Base-by-base conservation (phyloP, 2,329 filamentous ascomycete genomes). In the Exophiala sideris region DNA sequence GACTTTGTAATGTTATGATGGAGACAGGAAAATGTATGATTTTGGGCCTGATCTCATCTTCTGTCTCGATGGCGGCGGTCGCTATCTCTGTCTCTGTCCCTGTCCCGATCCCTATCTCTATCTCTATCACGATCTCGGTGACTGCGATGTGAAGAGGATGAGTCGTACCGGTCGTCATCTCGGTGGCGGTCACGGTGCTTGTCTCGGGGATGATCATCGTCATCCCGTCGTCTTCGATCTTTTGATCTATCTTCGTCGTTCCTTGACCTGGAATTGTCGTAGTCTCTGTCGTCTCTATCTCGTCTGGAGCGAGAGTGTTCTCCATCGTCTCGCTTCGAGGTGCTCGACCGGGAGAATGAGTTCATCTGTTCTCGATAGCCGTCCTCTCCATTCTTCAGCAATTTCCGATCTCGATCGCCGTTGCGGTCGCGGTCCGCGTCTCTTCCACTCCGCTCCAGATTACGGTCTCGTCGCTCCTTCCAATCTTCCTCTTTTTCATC, bases 401-500 rank as follows among this genome's bases (percentile, higher is more conserved):
- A 57, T 18, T 68, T 62, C 47, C 70, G 67, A 48, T 71, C 67
- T 35, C 67, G 65, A 45, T 69, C 64, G 46, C 68, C 66, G 52
- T 70, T 64, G 34, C 68, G 67, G 52, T 70, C 64, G 34, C 67
- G 65, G 49, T 72, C 68, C 48, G 61, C 64, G 52, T 68, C 69
- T 33, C 72, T 66, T 10, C 68, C 67, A 54, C 64, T 70, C 59
- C 66, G 70, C 48, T 71, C 70, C 48, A 75, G 60, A 54, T 76
- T 76, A 47, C 69, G 68, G 64, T 77, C 71, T 52, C 73, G 66
- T 61, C 73, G 67, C 47, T 76, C 71, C 58, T 71, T 70, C 72
- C 73, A 75, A 46, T 75, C 69, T n/a, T 71, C 71, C 47, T 74
- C 69, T 33, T 70, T 70, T 34, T 65, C 63, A 36, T 29, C 7